These are phyloP conservation scores for Coelastrella sp. DNA, from an alignment of 139 green algal genomes.

Conservation along the genomic window DNA sequence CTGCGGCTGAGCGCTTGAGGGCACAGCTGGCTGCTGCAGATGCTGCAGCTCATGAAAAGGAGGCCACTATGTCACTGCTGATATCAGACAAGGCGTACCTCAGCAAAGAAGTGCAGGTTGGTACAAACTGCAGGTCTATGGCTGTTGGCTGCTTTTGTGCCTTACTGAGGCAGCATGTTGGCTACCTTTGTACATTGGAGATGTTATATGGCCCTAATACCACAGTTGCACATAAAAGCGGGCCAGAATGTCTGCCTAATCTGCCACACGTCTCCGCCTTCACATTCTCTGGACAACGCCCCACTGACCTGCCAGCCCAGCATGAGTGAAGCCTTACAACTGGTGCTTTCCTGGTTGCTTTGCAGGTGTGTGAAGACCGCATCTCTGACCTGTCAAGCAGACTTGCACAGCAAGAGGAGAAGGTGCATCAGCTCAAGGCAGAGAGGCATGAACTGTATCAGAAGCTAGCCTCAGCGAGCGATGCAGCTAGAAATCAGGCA, in stretches of 20 bases:
- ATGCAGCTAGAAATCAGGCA: not conserved
- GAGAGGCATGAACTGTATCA: conserved; percentile 27
- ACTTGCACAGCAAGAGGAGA: not conserved
- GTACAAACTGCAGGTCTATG: not conserved
- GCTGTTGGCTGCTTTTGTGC: not conserved
- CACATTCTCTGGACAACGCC: too few species aligned
- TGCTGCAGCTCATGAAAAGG: conserved; percentile 1
- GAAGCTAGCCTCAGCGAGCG: not conserved
- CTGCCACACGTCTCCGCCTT: not conserved
- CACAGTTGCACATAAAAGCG: too few species aligned
- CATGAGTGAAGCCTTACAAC: not conserved
- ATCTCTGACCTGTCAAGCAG: not conserved
- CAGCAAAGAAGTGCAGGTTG: conserved; percentile 38
- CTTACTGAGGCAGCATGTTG: too few species aligned
- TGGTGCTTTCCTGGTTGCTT: not conserved
- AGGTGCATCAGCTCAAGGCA: conserved; percentile 6
- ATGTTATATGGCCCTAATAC: too few species aligned
- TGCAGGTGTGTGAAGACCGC: conserved; percentile 22
- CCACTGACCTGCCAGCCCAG: too few species aligned
- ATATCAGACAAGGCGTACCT: conserved; percentile 49
- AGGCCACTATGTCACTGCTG: not conserved
- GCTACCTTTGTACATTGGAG: too few species aligned
- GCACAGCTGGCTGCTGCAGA: conserved; percentile 33
- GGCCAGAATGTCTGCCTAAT: not conserved
- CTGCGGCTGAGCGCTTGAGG: conserved; percentile 5